Evolutionary conservation across 2,329 filamentous ascomycete species (phyloP).

Genomic region (Aureobasidium namibiae): DNA sequence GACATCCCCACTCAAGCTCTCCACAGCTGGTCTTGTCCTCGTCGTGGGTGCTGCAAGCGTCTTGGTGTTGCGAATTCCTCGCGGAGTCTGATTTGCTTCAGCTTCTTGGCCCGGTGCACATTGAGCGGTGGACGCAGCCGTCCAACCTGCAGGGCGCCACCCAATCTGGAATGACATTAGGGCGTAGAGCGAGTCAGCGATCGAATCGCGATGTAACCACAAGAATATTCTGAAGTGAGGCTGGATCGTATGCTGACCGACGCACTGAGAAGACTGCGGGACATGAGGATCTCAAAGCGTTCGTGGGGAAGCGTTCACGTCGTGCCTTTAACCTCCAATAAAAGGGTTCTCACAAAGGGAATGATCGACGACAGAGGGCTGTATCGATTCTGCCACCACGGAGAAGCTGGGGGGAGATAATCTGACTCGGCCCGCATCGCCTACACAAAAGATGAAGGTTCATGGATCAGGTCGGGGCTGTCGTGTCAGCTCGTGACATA

Average conservation of each 20-base stretch:
- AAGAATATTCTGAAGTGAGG: not conserved
- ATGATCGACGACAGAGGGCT: not conserved
- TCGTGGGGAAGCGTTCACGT: not conserved
- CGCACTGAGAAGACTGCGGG: not conserved
- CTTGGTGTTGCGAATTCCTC: not conserved
- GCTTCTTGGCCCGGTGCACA: not conserved
- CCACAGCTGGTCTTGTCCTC: not conserved
- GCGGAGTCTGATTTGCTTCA: not conserved
- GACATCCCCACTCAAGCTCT: slow-evolving; percentile 2
- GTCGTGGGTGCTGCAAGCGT: not conserved
- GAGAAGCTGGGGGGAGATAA: not conserved
- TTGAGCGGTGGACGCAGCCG: not conserved
- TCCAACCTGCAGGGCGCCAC: not conserved
- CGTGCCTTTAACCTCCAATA: not conserved
- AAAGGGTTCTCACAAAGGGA: not conserved
- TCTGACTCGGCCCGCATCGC: not conserved
- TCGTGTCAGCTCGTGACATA: slow-evolving; percentile 1
- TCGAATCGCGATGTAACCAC: not conserved
- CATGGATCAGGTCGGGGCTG: not conserved
- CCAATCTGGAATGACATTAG: not conserved
- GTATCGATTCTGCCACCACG: not conserved
- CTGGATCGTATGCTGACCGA: not conserved
- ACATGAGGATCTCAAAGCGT: not conserved
- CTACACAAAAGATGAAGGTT: not conserved
- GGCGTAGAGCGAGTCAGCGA: not conserved